Evolutionary conservation across 768 basidiomycete species (phyloP).

Genomic region (Mycena rebaudengoi): DNA sequence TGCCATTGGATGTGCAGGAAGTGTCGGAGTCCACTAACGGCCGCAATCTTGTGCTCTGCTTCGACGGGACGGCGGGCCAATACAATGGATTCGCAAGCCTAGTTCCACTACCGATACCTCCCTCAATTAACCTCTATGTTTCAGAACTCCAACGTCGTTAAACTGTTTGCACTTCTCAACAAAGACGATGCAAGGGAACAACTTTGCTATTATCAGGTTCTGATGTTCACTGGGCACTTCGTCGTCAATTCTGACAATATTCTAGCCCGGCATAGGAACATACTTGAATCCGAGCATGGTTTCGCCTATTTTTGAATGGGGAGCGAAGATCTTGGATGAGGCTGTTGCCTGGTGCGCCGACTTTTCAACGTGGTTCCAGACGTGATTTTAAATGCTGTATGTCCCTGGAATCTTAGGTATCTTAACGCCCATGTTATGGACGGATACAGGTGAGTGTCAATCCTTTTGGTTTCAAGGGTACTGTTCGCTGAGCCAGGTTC

Average conservation of each 20-base stretch:
- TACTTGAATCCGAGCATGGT: conserved; percentile 72
- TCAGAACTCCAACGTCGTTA: conserved; percentile 75
- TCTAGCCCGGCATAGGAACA: conserved; percentile 56
- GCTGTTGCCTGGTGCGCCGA: conserved; percentile 76
- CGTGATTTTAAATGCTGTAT: too few species aligned
- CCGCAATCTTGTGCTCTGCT: conserved; percentile 60
- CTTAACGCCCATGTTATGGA: conserved; percentile 75
- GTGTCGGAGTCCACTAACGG: background rate
- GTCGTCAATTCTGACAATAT: background rate
- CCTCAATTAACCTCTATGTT: background rate
- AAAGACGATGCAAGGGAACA: conserved; percentile 67
- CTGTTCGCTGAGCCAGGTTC: background rate
- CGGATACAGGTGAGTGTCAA: conserved; percentile 62
- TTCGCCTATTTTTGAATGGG: conserved; percentile 64
- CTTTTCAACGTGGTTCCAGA: too few species aligned
- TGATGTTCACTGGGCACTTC: background rate
- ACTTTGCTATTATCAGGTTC: conserved; percentile 77
- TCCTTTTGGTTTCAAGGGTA: background rate
- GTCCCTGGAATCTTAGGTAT: conserved; percentile 60
- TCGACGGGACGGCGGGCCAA: conserved; percentile 63
- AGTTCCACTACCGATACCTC: background rate
- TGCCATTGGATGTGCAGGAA: too few species aligned
- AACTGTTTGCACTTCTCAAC: conserved; percentile 72
- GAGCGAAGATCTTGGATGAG: conserved; percentile 68
- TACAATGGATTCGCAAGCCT: conserved; percentile 43